Evolutionary conservation across 805 yeast genomes (phyloP), one percentile per base, ranked within the genome.

Genomic region (Hanseniaspora occidentalis): DNA sequence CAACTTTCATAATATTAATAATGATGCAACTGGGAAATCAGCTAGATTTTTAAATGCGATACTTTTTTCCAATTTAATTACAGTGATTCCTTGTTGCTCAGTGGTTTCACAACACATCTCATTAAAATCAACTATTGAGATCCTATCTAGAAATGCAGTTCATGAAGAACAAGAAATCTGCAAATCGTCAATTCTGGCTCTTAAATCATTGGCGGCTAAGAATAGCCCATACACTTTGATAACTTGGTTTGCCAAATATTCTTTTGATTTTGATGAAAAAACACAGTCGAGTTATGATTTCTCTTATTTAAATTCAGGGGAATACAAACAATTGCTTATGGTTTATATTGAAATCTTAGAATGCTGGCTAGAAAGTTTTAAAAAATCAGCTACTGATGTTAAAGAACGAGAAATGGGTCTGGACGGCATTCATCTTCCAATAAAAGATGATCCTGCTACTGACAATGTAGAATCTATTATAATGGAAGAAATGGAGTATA

Each of bases 201-300:
- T 88, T 39, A 78, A 73, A 44, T 66, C 70, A 19, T 56, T 89
- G 19, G 85, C 94, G 1, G 64, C 78, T 1, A 74, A 73, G 37
- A 75, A 70, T 44, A 80, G 81, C 46, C 81, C 95, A 0, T 74
- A 79, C 36, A 69, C 74, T 1, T 64, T 88, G 31, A 71, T 86
- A 33, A 79, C 84, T 1, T 71, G 76, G 19, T 85, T 79, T 64
- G 84, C 94, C 1, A 77, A 82, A 48, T 74, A 75, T 43, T 84
- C 95, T 1, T 84, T 88, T 58, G 77, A 77, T 48, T 74, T 83
- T 45, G 84, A 78, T 46, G 95, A 85, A 44, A 76, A 75, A 46
- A 77, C 84, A 3, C 64, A 62, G 33, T 57, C 66, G 2, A 56
- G 61, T n/a, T 71, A 75, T 50, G 73, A 77, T 39, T 64, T 74